Conservation (phyloP, 176 grass and related monocot genomes). For the Musa troglodytarum region DNA sequence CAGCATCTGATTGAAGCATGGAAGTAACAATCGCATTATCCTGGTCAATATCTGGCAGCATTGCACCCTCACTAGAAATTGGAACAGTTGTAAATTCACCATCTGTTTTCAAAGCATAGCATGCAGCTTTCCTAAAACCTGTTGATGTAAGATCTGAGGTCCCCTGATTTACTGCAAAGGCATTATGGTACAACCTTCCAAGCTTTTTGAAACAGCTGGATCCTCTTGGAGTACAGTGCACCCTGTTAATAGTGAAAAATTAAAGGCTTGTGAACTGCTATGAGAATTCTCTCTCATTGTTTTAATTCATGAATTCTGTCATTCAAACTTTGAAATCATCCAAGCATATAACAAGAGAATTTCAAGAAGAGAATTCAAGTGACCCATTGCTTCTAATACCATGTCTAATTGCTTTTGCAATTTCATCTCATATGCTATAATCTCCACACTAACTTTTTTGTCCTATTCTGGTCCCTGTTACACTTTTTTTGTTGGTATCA, state of each 20-base stretch:
- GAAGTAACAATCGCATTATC: slow-evolving; percentile 33
- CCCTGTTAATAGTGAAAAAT: background rate
- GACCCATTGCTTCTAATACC: background rate
- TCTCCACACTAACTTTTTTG: background rate
- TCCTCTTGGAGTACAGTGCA: background rate
- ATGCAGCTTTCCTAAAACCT: background rate
- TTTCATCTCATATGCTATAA: no score
- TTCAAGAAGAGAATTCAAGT: background rate
- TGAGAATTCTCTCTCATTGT: background rate
- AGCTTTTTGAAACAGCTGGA: background rate
- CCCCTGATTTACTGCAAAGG: background rate
- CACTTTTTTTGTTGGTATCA: background rate
- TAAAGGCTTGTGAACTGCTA: background rate
- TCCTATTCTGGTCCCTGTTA: background rate
- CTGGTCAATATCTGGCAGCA: slow-evolving; percentile 27
- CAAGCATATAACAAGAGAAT: background rate
- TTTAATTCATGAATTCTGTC: background rate
- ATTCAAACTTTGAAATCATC: no score
- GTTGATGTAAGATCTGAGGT: background rate
- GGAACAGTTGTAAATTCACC: slow-evolving; percentile 3
- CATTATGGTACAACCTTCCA: background rate
- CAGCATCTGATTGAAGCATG: slow-evolving; percentile 26
- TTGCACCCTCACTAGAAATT: slow-evolving; percentile 13
- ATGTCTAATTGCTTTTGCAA: no score
- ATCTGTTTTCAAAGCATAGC: slow-evolving; percentile 6